phyloP scores from a whole-genome alignment of 108 stramenopile species.

The Cylindrotheca closterium region DNA sequence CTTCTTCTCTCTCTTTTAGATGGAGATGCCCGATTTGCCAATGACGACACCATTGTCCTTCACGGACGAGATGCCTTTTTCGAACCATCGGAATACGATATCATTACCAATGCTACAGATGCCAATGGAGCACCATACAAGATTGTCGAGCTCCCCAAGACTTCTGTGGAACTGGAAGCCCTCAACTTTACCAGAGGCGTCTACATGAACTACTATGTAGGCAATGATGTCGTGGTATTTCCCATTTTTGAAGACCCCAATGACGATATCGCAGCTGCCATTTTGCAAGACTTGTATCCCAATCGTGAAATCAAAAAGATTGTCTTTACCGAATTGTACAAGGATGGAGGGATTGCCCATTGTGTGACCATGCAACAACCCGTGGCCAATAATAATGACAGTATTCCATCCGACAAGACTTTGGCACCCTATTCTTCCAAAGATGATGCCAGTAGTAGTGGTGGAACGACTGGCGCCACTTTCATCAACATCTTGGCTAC shows the following conservation, averaged over 20 bases:
- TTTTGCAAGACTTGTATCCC: slow-evolving; percentile 18
- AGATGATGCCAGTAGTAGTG: too few relatives aligned
- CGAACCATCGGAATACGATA: slow-evolving; percentile 27
- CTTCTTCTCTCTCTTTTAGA: too few relatives aligned
- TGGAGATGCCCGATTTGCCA: slow-evolving; percentile 45
- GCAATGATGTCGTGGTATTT: slow-evolving; percentile 39
- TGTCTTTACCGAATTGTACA: slow-evolving; percentile 15
- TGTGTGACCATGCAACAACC: slow-evolving; percentile 48
- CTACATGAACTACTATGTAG: slow-evolving; percentile 50
- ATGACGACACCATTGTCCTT: slow-evolving; percentile 43
- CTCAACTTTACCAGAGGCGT: slow-evolving; percentile 22
- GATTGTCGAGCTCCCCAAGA: slow-evolving; percentile 37
- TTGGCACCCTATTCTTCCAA: too few relatives aligned
- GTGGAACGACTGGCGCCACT: too few relatives aligned
- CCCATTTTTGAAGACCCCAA: slow-evolving; percentile 40
- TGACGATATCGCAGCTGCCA: slow-evolving; percentile 26
- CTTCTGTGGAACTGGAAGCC: too few relatives aligned
- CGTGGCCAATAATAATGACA: not conserved
- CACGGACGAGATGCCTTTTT: slow-evolving; percentile 24
- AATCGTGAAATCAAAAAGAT: slow-evolving; percentile 20
- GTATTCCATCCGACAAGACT: too few relatives aligned
- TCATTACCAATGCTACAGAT: slow-evolving; percentile 29
- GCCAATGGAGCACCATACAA: slow-evolving; percentile 29
- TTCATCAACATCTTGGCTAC: too few relatives aligned
- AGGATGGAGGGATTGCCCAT: slow-evolving; percentile 45